phyloP scores from a whole-genome alignment of 1,284 basidiomycete species.

The Ganoderma resinaceum region DNA sequence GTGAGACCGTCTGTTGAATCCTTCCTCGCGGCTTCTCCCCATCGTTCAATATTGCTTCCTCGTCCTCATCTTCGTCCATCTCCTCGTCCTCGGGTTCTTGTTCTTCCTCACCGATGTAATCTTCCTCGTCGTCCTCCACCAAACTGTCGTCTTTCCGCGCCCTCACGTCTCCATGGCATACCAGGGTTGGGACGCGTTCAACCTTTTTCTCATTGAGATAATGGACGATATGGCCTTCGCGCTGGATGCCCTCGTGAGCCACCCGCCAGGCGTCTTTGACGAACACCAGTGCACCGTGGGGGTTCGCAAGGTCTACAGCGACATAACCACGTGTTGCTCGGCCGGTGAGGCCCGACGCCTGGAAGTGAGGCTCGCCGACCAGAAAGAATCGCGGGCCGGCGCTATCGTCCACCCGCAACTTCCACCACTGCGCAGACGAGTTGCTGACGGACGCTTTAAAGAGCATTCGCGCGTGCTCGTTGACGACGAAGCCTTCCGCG shows the following conservation, averaged over 20 bases:
- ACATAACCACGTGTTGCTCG: slow-evolving; percentile 21
- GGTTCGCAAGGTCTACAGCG: slow-evolving; percentile 7
- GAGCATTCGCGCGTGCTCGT: slow-evolving; percentile 4
- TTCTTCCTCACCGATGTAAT: background rate
- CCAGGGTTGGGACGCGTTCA: slow-evolving; percentile 6
- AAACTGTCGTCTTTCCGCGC: background rate
- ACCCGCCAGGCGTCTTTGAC: slow-evolving; percentile 22
- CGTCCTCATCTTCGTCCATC: background rate
- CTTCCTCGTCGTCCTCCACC: background rate
- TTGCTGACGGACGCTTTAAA: slow-evolving; percentile 1
- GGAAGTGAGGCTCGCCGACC: slow-evolving; percentile 17
- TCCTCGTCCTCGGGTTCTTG: background rate
- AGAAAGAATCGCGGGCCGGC: background rate
- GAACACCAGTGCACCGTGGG: slow-evolving; percentile 1
- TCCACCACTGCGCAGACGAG: slow-evolving; percentile 16
- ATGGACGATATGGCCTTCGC: slow-evolving; percentile 12
- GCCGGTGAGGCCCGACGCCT: slow-evolving; percentile 3
- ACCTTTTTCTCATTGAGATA: slow-evolving; percentile 11
- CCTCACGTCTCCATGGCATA: slow-evolving; percentile 18
- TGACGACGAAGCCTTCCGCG: background rate
- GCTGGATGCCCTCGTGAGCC: background rate
- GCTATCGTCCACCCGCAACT: background rate
- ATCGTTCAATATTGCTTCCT: too few relatives aligned
- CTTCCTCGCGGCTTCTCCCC: background rate
- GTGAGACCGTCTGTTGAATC: slow-evolving; percentile 2